A percentile compares a stretch with the other conserved stretches of the same genome.
These are phyloP conservation scores for Hanseniaspora jakobsenii DNA, from an alignment of 805 yeast species.

Conservation along the genomic window DNA sequence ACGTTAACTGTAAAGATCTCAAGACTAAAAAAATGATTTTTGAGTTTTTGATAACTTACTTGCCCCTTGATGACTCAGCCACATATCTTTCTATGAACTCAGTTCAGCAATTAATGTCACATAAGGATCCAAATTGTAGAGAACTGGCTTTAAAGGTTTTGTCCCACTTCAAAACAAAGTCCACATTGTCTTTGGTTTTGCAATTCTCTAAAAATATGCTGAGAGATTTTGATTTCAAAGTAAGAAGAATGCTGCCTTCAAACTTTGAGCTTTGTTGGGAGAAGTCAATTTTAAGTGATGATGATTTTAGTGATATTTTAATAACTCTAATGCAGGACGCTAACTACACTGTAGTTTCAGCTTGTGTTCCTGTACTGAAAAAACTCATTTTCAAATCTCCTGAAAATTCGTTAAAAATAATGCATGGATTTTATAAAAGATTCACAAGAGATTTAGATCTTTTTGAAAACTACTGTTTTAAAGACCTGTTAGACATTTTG, in stretches of 20 bases:
- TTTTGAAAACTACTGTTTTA: conserved; percentile 67
- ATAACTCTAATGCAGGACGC: conserved; percentile 50
- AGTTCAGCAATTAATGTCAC: conserved; percentile 69
- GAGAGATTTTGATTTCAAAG: conserved; percentile 62
- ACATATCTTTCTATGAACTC: conserved; percentile 84
- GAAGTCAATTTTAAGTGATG: conserved; percentile 22
- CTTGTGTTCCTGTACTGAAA: conserved; percentile 49
- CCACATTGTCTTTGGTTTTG: conserved; percentile 66
- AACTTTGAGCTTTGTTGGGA: conserved; percentile 55
- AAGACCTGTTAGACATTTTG: conserved; percentile 45
- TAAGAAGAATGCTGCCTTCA: conserved; percentile 51
- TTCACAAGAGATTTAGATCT: conserved; percentile 37
- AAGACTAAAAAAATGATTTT: conserved; percentile 67
- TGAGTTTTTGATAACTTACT: conserved; percentile 59
- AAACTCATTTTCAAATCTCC: conserved; percentile 38
- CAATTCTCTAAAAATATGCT: conserved; percentile 59
- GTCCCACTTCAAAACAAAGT: conserved; percentile 70
- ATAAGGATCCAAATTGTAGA: conserved; percentile 54
- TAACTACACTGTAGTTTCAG: conserved; percentile 53
- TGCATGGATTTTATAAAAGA: conserved; percentile 61
- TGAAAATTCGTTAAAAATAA: conserved; percentile 40
- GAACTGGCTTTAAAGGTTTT: conserved; percentile 66
- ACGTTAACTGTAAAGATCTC: conserved; percentile 54
- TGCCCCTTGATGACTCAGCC: conserved; percentile 77
- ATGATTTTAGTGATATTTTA: conserved; percentile 41